phyloP scores from a whole-genome alignment of 345 rosid genomes.

The Acer yangbiense region DNA sequence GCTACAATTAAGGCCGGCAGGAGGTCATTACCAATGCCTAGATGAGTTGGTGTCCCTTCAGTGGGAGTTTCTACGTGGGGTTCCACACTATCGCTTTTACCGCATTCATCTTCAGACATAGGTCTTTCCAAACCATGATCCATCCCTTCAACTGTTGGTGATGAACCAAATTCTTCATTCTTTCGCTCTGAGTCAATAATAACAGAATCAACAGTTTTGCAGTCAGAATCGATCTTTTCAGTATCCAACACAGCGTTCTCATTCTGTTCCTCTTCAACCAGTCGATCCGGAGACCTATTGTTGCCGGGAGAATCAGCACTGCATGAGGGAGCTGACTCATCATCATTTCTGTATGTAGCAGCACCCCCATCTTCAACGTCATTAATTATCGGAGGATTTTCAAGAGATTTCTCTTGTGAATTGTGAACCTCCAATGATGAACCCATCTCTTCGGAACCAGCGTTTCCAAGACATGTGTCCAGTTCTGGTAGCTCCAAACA shows the following conservation, averaged over 20 bases:
- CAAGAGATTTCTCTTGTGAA: constrained; percentile 29
- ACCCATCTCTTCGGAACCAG: constrained; percentile 27
- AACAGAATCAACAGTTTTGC: constrained; percentile 30
- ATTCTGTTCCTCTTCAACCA: constrained; percentile 19
- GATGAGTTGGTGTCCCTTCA: constrained; percentile 28
- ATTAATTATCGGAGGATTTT: constrained; percentile 27
- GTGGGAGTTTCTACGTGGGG: constrained; percentile 32
- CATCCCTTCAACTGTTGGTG: constrained; percentile 36
- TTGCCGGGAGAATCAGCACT: constrained; percentile 21
- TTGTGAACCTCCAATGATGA: constrained; percentile 31
- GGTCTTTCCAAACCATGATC: constrained; percentile 21
- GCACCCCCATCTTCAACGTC: constrained; percentile 34
- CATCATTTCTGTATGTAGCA: constrained; percentile 20
- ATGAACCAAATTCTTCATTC: constrained; percentile 37
- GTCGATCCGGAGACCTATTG: constrained; percentile 17
- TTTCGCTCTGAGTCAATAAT: constrained; percentile 28
- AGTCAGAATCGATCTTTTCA: constrained; percentile 28
- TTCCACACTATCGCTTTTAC: constrained; percentile 39
- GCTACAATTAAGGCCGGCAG: constrained; percentile 13
- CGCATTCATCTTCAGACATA: constrained; percentile 30
- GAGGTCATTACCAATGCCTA: constrained; percentile 44
- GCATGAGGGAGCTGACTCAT: constrained; percentile 24
- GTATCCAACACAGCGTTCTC: constrained; percentile 14
- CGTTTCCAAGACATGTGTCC: constrained; percentile 34
- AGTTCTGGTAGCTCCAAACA: constrained; percentile 49